Evolutionary conservation across 495 filamentous ascomycete species (phyloP), one percentile per base, ranked within the genome.

Genomic region (Aspergillus olivimuriae): DNA sequence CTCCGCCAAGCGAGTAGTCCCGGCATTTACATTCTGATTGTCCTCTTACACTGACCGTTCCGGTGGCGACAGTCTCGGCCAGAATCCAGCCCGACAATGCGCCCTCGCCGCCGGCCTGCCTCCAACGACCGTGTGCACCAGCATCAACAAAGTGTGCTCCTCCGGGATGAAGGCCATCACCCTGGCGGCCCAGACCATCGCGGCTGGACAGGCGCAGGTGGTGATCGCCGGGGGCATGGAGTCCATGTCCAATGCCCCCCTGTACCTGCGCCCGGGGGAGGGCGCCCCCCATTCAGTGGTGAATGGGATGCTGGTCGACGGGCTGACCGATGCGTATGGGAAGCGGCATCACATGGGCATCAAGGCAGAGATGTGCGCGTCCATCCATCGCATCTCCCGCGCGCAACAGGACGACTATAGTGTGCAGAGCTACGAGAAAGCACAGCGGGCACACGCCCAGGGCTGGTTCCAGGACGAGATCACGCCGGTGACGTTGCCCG

Each of bases 101-200:
- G n/a, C n/a, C n/a, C n/a, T n/a, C n/a, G n/a, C n/a, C n/a, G 88
- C 89, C 34, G 89, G 89, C 39, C 88, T 90, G 69, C 89, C 89
- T 38, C 87, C 86, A 61, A 89, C 87, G 11, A 76, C 82, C 21
- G 73, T 74, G 45, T 82, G 82, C 42, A 84, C 75, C 46, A 80
- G 78, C 42, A 70, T 86, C 28, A 95, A 94, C 69, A 80, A 89
- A 43, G 91, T 91, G 71, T 95, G 89, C 69, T 89, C 84, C 17
- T 91, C 86, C 3, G 87, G 89, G 43, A 78, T 95, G 20, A 85
- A 92, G 58, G 87, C 89, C 22, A 81, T 86, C 9, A 87, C 87
- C 63, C 83, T 90, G 55, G 84, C 94, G 43, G 85, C 89, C 2
- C 78, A 89, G 65, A 73, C 87, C 50, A 92, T 95, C 61, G 57